These are phyloP conservation scores for Pterocarpus santalinus DNA, from an alignment of 306 rosid species.

Conservation along the genomic window DNA sequence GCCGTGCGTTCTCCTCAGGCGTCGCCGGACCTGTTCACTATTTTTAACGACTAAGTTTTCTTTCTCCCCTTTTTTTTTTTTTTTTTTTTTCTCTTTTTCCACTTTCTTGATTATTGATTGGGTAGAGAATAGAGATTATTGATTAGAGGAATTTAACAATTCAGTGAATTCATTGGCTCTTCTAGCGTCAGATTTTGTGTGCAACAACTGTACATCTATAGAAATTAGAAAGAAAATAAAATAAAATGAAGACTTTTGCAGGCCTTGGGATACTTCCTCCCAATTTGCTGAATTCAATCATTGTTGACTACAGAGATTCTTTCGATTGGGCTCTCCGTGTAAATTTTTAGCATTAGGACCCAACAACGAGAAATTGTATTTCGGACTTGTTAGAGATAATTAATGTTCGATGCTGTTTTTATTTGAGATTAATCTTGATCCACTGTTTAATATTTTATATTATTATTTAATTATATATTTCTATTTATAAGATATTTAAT, in stretches of 20 bases:
- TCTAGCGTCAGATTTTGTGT: neutral
- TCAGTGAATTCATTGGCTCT: constrained; percentile 10
- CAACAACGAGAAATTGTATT: neutral
- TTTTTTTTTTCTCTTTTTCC: neutral
- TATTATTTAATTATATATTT: too few relatives aligned
- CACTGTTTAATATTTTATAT: too few relatives aligned
- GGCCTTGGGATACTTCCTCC: neutral
- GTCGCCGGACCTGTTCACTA: constrained; percentile 59
- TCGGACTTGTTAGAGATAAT: neutral
- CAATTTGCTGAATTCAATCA: neutral
- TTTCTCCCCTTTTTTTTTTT: neutral
- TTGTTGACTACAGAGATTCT: neutral
- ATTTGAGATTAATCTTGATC: too few relatives aligned
- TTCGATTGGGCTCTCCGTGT: neutral
- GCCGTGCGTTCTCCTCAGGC: constrained; percentile 60
- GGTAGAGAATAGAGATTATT: neutral
- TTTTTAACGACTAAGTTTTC: constrained; percentile 47
- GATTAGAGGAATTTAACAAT: constrained; percentile 4
- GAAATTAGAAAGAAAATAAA: neutral
- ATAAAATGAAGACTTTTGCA: neutral
- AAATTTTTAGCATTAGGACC: neutral
- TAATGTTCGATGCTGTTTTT: too few relatives aligned
- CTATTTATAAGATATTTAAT: too few relatives aligned
- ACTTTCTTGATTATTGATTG: neutral
- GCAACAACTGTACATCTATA: neutral